A percentile compares a stretch with the other conserved stretches of the same genome.
These are phyloP conservation scores for Apiospora hydei DNA, from an alignment of 2,329 filamentous ascomycete genomes.

Conservation along the genomic window DNA sequence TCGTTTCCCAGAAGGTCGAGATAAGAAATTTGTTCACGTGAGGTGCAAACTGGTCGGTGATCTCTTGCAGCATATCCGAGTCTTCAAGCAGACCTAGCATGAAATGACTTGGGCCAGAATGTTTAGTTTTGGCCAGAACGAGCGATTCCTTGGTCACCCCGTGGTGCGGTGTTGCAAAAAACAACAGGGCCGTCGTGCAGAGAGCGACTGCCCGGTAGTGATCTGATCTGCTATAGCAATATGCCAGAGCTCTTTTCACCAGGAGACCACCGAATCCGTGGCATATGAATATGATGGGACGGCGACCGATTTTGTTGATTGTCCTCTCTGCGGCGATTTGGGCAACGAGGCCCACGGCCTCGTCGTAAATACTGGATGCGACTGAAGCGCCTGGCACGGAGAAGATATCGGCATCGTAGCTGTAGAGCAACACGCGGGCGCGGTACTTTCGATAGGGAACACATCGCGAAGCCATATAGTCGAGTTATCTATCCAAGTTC, in stretches of 20 bases:
- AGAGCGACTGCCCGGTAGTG: slow-evolving; percentile 27
- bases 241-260: slow-evolving; percentile 28
- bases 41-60: neutral
- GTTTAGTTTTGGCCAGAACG: neutral
- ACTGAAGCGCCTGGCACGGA: slow-evolving; percentile 25
- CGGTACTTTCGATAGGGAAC: neutral
- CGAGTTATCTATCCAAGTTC: neutral
- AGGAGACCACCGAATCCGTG: slow-evolving; percentile 28
- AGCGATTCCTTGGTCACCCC: slow-evolving; percentile 27
- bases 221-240: slow-evolving; percentile 26
- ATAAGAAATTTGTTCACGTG: neutral
- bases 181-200: slow-evolving; percentile 27
- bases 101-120: neutral
- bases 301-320: neutral
- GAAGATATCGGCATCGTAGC: slow-evolving; percentile 27
- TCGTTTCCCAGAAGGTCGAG: neutral
- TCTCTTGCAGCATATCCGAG: neutral
- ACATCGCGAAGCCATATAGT: neutral
- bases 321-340: slow-evolving; percentile 23
- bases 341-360: slow-evolving; percentile 26
- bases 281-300: slow-evolving; percentile 23
- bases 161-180: slow-evolving; percentile 27
- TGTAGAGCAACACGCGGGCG: neutral
- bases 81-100: neutral
- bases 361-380: slow-evolving; percentile 24